These are phyloP conservation scores for Diaporthe longicolla DNA, from an alignment of 2,329 filamentous ascomycete species.

Conservation along the genomic window DNA sequence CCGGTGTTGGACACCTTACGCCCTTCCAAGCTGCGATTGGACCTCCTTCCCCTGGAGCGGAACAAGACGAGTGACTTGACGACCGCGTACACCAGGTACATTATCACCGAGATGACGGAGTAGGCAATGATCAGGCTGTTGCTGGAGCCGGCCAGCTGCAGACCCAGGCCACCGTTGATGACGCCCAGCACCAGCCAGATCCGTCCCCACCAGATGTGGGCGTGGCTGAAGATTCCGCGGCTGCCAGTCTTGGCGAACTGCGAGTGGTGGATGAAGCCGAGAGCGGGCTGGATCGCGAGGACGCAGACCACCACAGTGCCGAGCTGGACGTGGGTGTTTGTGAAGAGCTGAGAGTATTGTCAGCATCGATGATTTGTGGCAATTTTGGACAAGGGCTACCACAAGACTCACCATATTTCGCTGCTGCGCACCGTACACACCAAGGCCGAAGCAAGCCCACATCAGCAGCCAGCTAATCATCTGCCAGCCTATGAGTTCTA, in stretches of 20 bases:
- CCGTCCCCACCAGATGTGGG: constrained; percentile 75
- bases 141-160: constrained; percentile 62
- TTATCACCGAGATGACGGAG: constrained; percentile 66
- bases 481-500: constrained; percentile 56
- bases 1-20: constrained; percentile 31
- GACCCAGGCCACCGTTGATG: constrained; percentile 74
- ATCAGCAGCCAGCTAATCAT: constrained; percentile 67
- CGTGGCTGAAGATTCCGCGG: constrained; percentile 67
- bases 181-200: constrained; percentile 70
- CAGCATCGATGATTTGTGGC: not conserved
- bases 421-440: constrained; percentile 63
- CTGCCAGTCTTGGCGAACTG: constrained; percentile 62
- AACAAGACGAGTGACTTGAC: constrained; percentile 48
- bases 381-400: too few relatives aligned
- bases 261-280: constrained; percentile 71
- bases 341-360: constrained; percentile 61
- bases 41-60: constrained; percentile 13
- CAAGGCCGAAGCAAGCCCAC: constrained; percentile 73
- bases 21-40: not conserved
- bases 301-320: constrained; percentile 69
- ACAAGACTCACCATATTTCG: constrained; percentile 54
- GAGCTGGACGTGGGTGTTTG: constrained; percentile 67
- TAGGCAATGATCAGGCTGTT: constrained; percentile 66
- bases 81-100: constrained; percentile 61
- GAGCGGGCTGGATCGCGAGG: constrained; percentile 69